Evolutionary conservation across 129 eudicot genomes (phyloP).

Genomic region (Tanacetum coccineum): DNA sequence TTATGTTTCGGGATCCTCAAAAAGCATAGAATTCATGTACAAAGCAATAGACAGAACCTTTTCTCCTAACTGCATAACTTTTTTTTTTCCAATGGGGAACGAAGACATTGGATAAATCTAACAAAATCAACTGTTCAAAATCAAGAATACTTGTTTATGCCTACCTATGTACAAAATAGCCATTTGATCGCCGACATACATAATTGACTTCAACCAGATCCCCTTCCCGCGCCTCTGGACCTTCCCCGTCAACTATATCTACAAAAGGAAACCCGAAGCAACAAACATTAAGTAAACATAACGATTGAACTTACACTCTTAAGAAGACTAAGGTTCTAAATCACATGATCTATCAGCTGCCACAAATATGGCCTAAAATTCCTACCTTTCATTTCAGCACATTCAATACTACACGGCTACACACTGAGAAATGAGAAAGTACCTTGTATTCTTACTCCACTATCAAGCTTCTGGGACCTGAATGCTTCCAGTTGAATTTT

Average conservation of each 20-base stretch:
- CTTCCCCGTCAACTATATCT: constrained; percentile 90
- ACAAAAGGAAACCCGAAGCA: constrained; percentile 16
- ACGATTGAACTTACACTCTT: background rate
- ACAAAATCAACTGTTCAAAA: no score
- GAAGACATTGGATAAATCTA: background rate
- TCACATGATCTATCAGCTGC: constrained; percentile 8
- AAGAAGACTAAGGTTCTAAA: background rate
- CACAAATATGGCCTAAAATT: no score
- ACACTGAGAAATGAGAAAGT: constrained; percentile 10
- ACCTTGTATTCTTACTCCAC: constrained; percentile 97
- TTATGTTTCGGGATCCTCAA: no score
- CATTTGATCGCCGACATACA: no score
- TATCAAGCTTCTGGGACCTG: constrained; percentile 87
- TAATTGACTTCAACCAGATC: no score
- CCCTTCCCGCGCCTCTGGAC: no score
- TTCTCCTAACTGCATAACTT: no score
- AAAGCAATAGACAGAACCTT: no score
- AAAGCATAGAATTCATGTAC: no score
- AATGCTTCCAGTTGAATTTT: constrained; percentile 61
- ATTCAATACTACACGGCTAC: constrained; percentile 17
- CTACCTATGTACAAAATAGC: no score
- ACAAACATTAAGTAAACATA: background rate
- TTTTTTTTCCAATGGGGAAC: no score
- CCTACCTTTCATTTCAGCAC: constrained; percentile 1
- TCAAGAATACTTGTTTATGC: no score